Conservation (phyloP, 2,329 filamentous ascomycete species). For the Clonostachys rosea region DNA sequence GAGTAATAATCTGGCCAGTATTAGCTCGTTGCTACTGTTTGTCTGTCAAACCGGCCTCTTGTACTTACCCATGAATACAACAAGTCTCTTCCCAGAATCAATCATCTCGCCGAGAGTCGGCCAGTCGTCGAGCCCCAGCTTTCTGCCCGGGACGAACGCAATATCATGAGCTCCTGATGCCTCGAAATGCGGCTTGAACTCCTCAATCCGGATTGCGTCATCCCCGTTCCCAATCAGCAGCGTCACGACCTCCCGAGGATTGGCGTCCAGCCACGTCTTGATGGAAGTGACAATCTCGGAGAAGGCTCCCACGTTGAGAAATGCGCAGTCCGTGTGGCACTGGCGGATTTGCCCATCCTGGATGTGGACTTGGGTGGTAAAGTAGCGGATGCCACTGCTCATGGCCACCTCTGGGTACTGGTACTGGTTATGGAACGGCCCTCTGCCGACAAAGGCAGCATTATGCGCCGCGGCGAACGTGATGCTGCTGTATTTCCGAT, state of each 20-base stretch:
- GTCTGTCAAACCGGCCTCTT: neutral
- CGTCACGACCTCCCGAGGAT: constrained; percentile 53
- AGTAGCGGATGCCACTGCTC: constrained; percentile 51
- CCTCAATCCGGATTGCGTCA: constrained; percentile 36
- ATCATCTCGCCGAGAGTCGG: constrained; percentile 65
- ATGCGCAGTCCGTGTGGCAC: constrained; percentile 55
- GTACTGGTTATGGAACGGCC: constrained; percentile 50
- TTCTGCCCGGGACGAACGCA: constrained; percentile 42
- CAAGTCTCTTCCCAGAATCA: constrained; percentile 49
- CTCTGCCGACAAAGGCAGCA: constrained; percentile 50
- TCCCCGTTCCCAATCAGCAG: constrained; percentile 56
- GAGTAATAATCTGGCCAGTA: constrained; percentile 46
- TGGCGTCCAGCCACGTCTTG: constrained; percentile 51
- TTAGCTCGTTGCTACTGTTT: neutral
- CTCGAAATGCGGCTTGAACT: constrained; percentile 45
- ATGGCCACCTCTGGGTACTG: constrained; percentile 51
- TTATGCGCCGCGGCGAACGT: constrained; percentile 57
- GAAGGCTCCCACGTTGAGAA: constrained; percentile 52
- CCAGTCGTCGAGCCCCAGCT: constrained; percentile 42
- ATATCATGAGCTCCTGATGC: constrained; percentile 50
- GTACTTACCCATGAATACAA: constrained; percentile 58
- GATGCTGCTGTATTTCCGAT: constrained; percentile 47
- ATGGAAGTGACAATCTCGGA: constrained; percentile 43
- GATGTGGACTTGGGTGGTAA: constrained; percentile 56
- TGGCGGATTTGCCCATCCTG: constrained; percentile 42